Percentiles rank a stretch among this genome's conserved stretches.
These are phyloP conservation scores for Ceratobasidium theobromae DNA, from an alignment of 1,284 basidiomycete species.

Conservation along the genomic window DNA sequence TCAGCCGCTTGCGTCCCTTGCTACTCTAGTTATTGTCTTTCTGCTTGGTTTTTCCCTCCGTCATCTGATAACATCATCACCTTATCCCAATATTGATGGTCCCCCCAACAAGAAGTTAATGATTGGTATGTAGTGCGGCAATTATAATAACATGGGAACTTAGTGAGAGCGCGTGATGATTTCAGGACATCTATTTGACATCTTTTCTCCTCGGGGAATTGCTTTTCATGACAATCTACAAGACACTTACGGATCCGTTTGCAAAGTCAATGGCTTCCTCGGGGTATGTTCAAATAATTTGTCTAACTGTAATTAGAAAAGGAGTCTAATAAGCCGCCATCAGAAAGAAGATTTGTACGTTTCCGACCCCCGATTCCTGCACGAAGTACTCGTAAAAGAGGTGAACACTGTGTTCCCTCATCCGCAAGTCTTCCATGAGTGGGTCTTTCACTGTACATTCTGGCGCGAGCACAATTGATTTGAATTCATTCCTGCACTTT, in stretches of 20 bases:
- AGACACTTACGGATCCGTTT: neutral
- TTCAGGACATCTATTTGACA: neutral
- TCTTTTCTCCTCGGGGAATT: neutral
- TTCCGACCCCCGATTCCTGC: constrained; percentile 5
- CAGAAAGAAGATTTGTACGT: constrained; percentile 8
- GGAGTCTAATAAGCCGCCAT: neutral
- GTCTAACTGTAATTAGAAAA: neutral
- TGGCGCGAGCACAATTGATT: no score
- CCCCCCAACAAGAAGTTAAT: neutral
- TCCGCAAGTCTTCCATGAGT: constrained; percentile 2
- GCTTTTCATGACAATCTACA: constrained; percentile 12
- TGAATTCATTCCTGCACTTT: neutral
- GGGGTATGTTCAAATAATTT: neutral
- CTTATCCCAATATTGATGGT: constrained; percentile 9
- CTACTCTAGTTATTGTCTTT: neutral
- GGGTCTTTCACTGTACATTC: neutral
- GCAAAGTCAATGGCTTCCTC: constrained; percentile 1
- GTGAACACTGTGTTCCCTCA: neutral
- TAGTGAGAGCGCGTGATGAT: neutral
- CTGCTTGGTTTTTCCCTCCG: neutral
- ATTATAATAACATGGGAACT: neutral
- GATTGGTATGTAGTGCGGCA: constrained; percentile 1
- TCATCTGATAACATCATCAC: neutral
- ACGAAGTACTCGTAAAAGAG: constrained; percentile 22
- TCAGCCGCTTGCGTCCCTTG: neutral